Evolutionary conservation across 2,329 filamentous ascomycete species (phyloP), one percentile per base, ranked within the genome.

Genomic region (Hysterium pulicare): DNA sequence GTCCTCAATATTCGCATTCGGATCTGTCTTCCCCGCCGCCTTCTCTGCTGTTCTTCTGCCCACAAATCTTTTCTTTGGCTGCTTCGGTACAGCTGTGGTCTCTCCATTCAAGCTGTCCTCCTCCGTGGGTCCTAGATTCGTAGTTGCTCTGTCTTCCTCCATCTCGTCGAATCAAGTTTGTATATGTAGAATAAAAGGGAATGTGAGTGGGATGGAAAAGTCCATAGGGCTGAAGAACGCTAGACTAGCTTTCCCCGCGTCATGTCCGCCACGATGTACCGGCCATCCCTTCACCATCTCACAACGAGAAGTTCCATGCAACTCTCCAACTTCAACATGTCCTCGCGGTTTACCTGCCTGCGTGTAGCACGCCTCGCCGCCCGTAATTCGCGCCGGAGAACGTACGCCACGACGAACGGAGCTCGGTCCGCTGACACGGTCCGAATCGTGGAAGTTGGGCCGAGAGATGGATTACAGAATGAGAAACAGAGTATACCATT

Each of bases 11-110:
- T 65, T 76, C 37, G 59, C 56, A 48, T 67, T 67, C 21, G 58
- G 51, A 30, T 66, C 61, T 30, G 58, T 55, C 52, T 60, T 70
- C 58, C 73, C 76, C 45, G 74, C 68, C 31, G 78, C 72, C 53
- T 79, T 76, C 57, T 83, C 79, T 47, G 81, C 76, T 7, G 87
- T 87, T 17, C 84, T 82, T 53, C 89, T 78, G 22, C 93, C 93
- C 15, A 98, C 85, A 54, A 98, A 98, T 44, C 91, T 81, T 69
- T 91, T 90, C 73, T 87, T 95, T 17, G 93, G 93, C 58, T 91
- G 86, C 61, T 78, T 87, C 37, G 70, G 65, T 1, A 62, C 62
- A 16, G 73, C 54, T 5, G 67, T 67, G 19, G 72, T 66, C 45
- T 75, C 76, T 64, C 69, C 74, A 53, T 64, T 71, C 58, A 79